A percentile compares a stretch with the other conserved stretches of the same genome.
Conservation (phyloP, 1,284 basidiomycete genomes). For the Anthracocystis walkeri region DNA sequence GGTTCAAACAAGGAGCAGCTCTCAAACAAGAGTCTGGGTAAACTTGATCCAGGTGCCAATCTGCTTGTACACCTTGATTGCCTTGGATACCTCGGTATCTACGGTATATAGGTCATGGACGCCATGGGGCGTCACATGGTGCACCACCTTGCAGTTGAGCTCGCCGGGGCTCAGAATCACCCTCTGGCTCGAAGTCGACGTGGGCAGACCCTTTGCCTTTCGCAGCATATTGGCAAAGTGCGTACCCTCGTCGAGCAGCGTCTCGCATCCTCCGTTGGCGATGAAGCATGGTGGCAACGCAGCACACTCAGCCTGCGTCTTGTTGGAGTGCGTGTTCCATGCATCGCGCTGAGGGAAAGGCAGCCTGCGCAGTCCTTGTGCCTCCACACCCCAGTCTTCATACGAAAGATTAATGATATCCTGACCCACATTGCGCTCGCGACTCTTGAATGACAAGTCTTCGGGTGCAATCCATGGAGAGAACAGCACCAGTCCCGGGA, state of each 20-base stretch:
- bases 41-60: conserved; percentile 57
- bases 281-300: conserved; percentile 44
- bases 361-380: conserved; percentile 33
- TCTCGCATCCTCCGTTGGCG: conserved; percentile 47
- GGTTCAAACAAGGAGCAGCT: neutral
- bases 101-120: conserved; percentile 59
- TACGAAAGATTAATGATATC: conserved; percentile 59
- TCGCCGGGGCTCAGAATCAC: conserved; percentile 43
- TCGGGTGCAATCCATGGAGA: conserved; percentile 55
- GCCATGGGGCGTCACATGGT: conserved; percentile 25
- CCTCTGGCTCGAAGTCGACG: conserved; percentile 39
- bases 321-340: conserved; percentile 52
- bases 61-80: conserved; percentile 37
- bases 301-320: conserved; percentile 32
- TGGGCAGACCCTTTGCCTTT: conserved; percentile 50
- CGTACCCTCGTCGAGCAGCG: conserved; percentile 49
- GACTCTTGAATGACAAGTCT: conserved; percentile 46
- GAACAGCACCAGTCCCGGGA: conserved; percentile 56
- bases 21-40: conserved; percentile 36
- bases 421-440: conserved; percentile 40
- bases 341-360: conserved; percentile 38
- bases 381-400: conserved; percentile 57
- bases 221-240: conserved; percentile 52
- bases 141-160: conserved; percentile 42
- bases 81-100: conserved; percentile 45